Conservation (phyloP, 2,329 filamentous ascomycete genomes). For the Ascosphaera pollenicola region DNA sequence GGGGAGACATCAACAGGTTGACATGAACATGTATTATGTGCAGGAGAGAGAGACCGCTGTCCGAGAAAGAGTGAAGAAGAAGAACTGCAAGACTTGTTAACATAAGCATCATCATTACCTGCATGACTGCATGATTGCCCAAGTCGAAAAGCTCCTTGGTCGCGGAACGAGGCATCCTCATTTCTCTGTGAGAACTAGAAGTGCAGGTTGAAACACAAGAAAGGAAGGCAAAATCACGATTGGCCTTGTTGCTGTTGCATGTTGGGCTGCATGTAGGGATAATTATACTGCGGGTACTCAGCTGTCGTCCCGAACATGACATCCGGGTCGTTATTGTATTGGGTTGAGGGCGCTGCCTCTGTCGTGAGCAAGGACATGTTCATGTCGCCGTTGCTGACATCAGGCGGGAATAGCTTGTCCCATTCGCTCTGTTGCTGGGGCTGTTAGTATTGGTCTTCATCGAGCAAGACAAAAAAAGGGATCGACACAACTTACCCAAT, state of each 20-base stretch:
- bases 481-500: slow-evolving; percentile 35
- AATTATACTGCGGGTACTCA: background rate
- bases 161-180: background rate
- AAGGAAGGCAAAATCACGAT: background rate
- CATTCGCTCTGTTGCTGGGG: slow-evolving; percentile 11
- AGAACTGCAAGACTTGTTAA: no score
- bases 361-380: slow-evolving; percentile 19
- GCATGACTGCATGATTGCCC: no score
- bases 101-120: no score
- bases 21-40: no score
- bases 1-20: no score
- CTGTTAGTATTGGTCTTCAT: background rate
- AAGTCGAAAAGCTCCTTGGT: no score
- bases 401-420: slow-evolving; percentile 15
- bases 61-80: no score
- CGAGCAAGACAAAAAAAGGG: slow-evolving; percentile 1
- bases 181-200: background rate
- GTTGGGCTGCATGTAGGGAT: background rate
- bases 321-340: background rate
- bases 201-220: background rate
- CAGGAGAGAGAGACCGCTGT: no score
- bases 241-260: background rate
- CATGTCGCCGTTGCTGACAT: slow-evolving; percentile 31
- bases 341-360: background rate
- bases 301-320: background rate